Base-by-base conservation (phyloP, 1,139 yeast species). In the Magnusiomyces tetraspermus region DNA sequence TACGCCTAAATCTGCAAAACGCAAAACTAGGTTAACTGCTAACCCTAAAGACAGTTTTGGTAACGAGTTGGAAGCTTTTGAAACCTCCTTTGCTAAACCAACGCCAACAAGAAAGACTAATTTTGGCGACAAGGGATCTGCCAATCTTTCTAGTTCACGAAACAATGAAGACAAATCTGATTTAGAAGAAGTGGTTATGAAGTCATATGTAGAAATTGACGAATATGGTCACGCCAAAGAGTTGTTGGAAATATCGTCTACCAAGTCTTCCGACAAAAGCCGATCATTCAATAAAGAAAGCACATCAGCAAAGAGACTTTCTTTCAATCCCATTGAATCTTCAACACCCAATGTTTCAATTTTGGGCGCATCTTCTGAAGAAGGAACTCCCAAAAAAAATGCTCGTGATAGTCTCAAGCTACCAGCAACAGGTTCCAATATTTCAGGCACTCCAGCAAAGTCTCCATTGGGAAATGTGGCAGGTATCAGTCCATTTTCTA, bases 401-500 rank as follows among this genome's bases (percentile, higher is more conserved):
- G 15, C 40, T 10, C 40, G 33, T 36, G 19, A n/a, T n/a, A 36
- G 17, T n/a, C 5, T 10, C 40, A 36, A 36, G 17, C 19, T 17
- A 8, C 40, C 5, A 6, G 11, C 6, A 8, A 8, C 11, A 28
- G 33, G 6, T 28, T 28, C 33, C 6, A 28, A 11, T 11, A 28
- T 28, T 36, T 36, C 40, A 10, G 40, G 6, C 11, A 21, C 24
- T 3, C 42, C 42, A 4, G n/a, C 11, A 4, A 38, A 38, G 24
- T 19, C 42, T 5, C 24, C 23, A 38, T 17, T 19, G n/a, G 42
- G 3, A 19, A 15, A 38, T 17, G 6, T 6, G 6, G 3, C 42
- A 10, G 5, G 5, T 8, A 63, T 63, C 28, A 68, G 74, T 3
- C 63, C 63, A 5, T 75, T 76, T 56, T 65, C 72, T 1, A 61